Evolutionary conservation across 169 alveolate species (phyloP).

Genomic region (Condylostoma magnum): DNA sequence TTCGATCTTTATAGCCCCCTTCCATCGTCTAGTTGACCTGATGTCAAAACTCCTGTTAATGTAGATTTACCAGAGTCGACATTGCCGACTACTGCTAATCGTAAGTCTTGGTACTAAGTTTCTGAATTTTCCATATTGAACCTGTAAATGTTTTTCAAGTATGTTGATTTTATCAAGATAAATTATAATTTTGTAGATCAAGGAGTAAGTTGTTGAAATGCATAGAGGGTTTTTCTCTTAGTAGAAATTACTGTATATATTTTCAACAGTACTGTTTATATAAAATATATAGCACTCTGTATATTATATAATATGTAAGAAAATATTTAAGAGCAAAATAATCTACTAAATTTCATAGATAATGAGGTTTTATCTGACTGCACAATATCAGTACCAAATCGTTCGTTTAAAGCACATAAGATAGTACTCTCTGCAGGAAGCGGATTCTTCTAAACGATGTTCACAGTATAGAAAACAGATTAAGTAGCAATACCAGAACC

Average conservation of each 20-base stretch:
- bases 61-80: constrained; percentile 89
- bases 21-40: constrained; percentile 86
- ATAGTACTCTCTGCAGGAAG: constrained; percentile 32
- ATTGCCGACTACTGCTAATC: constrained; percentile 83
- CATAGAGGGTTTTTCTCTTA: no score
- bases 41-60: constrained; percentile 80
- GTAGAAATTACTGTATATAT: no score
- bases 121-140: no score
- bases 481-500: constrained; percentile 38
- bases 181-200: no score
- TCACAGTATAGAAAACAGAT: constrained; percentile 29
- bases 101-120: no score
- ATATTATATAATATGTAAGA: no score
- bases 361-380: constrained; percentile 24
- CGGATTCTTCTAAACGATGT: constrained; percentile 16
- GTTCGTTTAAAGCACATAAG: constrained; percentile 25
- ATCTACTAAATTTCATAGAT: constrained; percentile 5
- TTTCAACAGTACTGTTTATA: no score
- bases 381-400: background rate
- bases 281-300: no score
- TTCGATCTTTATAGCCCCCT: constrained; percentile 82
- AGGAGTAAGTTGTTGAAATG: no score
- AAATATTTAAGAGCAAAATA: constrained; percentile 21
- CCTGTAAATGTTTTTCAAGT: no score
- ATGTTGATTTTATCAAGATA: no score